Evolutionary conservation across 176 grass and related monocot genomes (phyloP).

Genomic region (Chrysopogon serrulatus): DNA sequence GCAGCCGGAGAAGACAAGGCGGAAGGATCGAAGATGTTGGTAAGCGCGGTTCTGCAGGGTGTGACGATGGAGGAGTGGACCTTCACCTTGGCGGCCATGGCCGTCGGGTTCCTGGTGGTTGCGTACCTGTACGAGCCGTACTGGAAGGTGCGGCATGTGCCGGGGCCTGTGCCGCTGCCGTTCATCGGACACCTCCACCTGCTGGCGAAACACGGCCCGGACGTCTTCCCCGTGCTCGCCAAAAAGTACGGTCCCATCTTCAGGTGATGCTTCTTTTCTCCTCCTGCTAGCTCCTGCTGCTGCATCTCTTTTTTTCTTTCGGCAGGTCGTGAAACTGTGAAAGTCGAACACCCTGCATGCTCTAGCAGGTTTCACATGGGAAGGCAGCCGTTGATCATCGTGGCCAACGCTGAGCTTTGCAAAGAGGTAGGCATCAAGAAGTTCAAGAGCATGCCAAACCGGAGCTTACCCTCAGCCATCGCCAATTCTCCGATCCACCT

Average conservation of each 20-base stretch:
- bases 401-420: slow-evolving; percentile 30
- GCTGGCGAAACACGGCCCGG: slow-evolving; percentile 47
- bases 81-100: background rate
- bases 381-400: slow-evolving; percentile 27
- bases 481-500: slow-evolving; percentile 1
- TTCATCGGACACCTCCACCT: slow-evolving; percentile 53
- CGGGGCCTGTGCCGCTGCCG: slow-evolving; percentile 13
- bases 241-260: slow-evolving; percentile 40
- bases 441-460: slow-evolving; percentile 38
- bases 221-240: too few species aligned
- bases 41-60: too few species aligned
- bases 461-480: slow-evolving; percentile 23
- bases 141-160: slow-evolving; percentile 41
- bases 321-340: too few species aligned
- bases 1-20: too few species aligned
- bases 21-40: too few species aligned
- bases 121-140: slow-evolving; percentile 44
- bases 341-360: background rate
- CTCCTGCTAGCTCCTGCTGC: too few species aligned
- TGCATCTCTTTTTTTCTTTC: too few species aligned
- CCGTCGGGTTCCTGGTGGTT: background rate
- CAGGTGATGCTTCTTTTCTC: too few species aligned
- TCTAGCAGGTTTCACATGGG: slow-evolving; percentile 39
- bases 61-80: too few species aligned
- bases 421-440: slow-evolving; percentile 46